phyloP scores from a whole-genome alignment of 495 filamentous ascomycete genomes.

The Hyaloscypha finlandica region DNA sequence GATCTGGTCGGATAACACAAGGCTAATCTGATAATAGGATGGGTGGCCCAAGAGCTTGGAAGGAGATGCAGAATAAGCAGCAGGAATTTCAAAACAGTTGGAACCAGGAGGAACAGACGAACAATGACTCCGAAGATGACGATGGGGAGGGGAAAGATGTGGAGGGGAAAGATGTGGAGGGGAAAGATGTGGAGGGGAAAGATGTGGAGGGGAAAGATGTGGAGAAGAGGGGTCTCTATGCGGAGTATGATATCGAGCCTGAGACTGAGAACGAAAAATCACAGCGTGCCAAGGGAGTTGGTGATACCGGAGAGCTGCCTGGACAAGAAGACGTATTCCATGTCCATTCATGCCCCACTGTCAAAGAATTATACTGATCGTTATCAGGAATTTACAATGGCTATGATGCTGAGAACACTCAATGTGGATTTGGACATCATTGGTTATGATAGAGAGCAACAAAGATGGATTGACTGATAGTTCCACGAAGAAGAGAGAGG shows the following conservation, averaged over 20 bases:
- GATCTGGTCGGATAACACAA: background rate
- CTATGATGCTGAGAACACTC: conserved; percentile 67
- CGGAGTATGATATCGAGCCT: conserved; percentile 32
- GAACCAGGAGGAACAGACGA: conserved; percentile 31
- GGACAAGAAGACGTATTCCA: conserved; percentile 32
- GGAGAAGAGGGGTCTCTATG: conserved; percentile 42
- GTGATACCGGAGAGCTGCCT: conserved; percentile 30
- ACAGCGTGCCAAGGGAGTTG: conserved; percentile 28
- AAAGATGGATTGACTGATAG: conserved; percentile 53
- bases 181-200: conserved; percentile 33
- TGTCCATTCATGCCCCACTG: background rate
- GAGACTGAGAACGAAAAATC: conserved; percentile 33
- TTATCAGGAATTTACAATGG: conserved; percentile 66
- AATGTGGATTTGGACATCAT: conserved; percentile 65
- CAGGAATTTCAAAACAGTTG: conserved; percentile 36
- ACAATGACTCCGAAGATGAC: conserved; percentile 37
- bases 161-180: conserved; percentile 39
- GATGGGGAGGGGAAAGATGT: conserved; percentile 33
- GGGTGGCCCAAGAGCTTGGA: conserved; percentile 52
- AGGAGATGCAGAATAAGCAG: conserved; percentile 45
- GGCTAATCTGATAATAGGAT: conserved; percentile 33
- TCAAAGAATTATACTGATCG: conserved; percentile 18
- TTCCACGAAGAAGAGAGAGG: background rate
- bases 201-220: conserved; percentile 33
- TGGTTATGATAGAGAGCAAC: conserved; percentile 57